Evolutionary conservation across 257 asterid genomes (phyloP).

Genomic region (Coffea canephora): DNA sequence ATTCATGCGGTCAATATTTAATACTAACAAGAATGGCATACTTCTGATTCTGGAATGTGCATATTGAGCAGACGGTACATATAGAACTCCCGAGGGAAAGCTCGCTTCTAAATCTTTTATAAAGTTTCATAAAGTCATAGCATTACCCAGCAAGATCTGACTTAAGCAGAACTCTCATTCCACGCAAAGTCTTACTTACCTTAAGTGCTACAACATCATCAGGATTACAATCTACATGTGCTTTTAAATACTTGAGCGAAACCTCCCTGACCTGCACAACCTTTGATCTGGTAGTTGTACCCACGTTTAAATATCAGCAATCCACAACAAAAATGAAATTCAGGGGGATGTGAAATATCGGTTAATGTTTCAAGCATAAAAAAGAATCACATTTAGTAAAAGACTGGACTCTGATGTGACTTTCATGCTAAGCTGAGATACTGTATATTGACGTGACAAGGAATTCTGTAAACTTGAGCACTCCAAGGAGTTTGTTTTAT

Average conservation of each 20-base stretch:
- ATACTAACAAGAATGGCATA: constrained; percentile 27
- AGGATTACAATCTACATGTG: constrained; percentile 63
- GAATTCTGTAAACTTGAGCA: not conserved
- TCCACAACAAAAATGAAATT: constrained; percentile 11
- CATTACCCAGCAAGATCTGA: constrained; percentile 12
- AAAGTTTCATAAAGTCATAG: constrained; percentile 13
- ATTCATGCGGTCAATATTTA: constrained; percentile 10
- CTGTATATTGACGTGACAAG: not conserved
- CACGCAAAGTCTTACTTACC: constrained; percentile 37
- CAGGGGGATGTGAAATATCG: not conserved
- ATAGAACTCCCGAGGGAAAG: constrained; percentile 98
- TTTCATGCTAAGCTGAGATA: not conserved
- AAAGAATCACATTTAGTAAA: not conserved
- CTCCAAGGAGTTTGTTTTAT: not conserved
- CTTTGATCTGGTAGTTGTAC: constrained; percentile 86
- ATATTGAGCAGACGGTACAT: constrained; percentile 87
- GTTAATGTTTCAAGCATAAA: not conserved
- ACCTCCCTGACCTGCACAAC: constrained; percentile 99
- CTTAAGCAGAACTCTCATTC: constrained; percentile 19
- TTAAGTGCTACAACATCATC: constrained; percentile 86
- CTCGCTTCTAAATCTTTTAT: constrained; percentile 89
- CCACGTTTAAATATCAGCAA: constrained; percentile 54
- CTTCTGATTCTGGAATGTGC: constrained; percentile 77
- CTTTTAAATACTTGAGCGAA: constrained; percentile 93
- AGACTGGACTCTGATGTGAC: not conserved